Base-by-base conservation (phyloP, 2,329 filamentous ascomycete species). In the Acarospora socialis region DNA sequence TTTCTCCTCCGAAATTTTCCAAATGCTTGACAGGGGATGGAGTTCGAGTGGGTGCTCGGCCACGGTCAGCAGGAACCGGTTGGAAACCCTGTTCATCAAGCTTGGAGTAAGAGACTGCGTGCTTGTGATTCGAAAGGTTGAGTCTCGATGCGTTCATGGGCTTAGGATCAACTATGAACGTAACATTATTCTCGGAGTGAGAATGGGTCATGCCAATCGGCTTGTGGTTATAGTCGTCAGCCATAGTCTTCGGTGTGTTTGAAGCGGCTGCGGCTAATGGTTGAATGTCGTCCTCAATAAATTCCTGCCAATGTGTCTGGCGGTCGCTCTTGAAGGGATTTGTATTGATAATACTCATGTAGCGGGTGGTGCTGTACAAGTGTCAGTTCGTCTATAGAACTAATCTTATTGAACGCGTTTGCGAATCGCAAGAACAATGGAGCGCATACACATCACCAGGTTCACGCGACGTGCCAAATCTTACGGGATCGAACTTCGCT, bases 21-120 rank as follows among this genome's bases (percentile, higher is more conserved):
- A 47, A 35, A 13, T 38, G 13, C 35, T 47, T 47, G 23, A 43
- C 38, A 20, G 46, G 46, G 25, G 46, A 46, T 13, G 42, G 36
- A 4, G 36, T 37, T 19, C 34, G 30, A 33, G 16, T 34, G 16
- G 19, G 27, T 15, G 7, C 22, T 5, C 42, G 32, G 13, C 42
- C 41, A n/a, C 41, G 41, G 10, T 34, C 24, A 21, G 34, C 16
- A 15, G 22, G n/a, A n/a, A n/a, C n/a, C n/a, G n/a, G n/a, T n/a
- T n/a, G n/a, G n/a, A n/a, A n/a, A n/a, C n/a, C n/a, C n/a, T n/a
- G n/a, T n/a, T n/a, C 9, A 30, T 15, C 8, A 12, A 25, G 8
- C 8, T 7, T 25, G 12, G 23, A 12, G 23, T 25, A 25, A 7
- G 23, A 5, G 8, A 5, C 23, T 4, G 12, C 16, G 6, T 25